Evolutionary conservation across 805 yeast species (phyloP), one percentile per base, ranked within the genome.

Genomic region (Starmera dryadoides): DNA sequence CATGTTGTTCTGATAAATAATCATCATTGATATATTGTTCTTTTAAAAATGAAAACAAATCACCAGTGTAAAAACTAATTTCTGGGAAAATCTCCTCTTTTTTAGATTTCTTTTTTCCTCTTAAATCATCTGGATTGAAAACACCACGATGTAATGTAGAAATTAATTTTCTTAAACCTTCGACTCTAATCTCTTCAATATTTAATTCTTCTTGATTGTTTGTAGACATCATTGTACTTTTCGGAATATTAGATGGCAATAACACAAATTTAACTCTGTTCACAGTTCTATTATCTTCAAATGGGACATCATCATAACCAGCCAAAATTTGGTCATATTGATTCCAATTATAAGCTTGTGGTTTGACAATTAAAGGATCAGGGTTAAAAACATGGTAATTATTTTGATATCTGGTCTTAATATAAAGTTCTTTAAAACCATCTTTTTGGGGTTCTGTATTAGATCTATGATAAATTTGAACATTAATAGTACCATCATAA

Each of bases 121-220:
- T 51, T 30, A 72, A 75, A 33, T 66, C 68, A 5, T 58, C 58
- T 0, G 78, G 59, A 36, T 62, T 62, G 47, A 72, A 72, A 34
- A 71, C 65, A 2, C 81, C 74, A 45, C 79, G 71, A 46, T 81
- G 80, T 12, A 88, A 73, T 22, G 75, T 60, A 1, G 77, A 67
- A 42, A 81, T 81, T 44, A 86, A 62, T 34, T 79, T 77, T 34
- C 91, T 66, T 17, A 91, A 64, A 1, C 98, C 98, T 56, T 91
- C 98, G n/a, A 91, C 72, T 40, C 95, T 64, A n/a, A 84, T 74
- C 59, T 91, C 98, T 55, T 91, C 98, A 3, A 82, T 79, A 0
- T 78, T 74, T 37, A 89, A 64, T 20, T 71, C 69, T 48, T 86
- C 96, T 44, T 71, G 74, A 23, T 60, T 64, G 28, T 68, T 56